Evolutionary conservation across 139 green algal species (phyloP), one percentile per base, ranked within the genome.

Genomic region (Coelastrella sp.): DNA sequence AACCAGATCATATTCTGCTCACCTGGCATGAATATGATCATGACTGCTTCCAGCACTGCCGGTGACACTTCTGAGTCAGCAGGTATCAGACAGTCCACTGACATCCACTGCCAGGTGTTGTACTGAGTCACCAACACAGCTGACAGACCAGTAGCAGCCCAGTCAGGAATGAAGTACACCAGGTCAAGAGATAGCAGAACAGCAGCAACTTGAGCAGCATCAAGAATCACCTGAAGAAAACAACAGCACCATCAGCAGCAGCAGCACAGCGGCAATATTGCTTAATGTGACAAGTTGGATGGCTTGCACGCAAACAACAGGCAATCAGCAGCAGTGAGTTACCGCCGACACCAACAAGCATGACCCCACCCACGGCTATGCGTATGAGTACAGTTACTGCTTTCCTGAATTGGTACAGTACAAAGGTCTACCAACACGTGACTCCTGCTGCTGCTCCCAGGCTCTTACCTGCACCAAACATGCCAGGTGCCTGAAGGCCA

Each of bases 91-190:
- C 73, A 81, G 38, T 81, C 73, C 35, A 81, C 43, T 0, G 73
- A 13, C 73, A 81, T 57, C 73, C 73, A 81, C 50, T 81, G 73
- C 73, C 73, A 81, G 32, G 48, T 81, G 32, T 19, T 68, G 50
- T 48, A 48, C 27, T 81, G 73, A n/a, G 73, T 81, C 19, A 81
- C 32, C 9, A 81, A 3, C 13, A 67, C 50, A 5, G 73, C 73
- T 37, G 73, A 81, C 17, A 81, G 17, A 32, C 48, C 73, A 48
- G 30, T 38, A 7, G 50, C 73, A 51, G 73, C 73, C 73, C 73
- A 81, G 73, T 50, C 50, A 21, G 73, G 73, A 30, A 68, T 48
- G 27, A 67, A 57, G 27, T 23, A 37, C 50, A 60, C 34, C 11
- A 81, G 73, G 41, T 81, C 73, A 19, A 51, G 50, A 2, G 73